phyloP scores from a whole-genome alignment of 2,329 filamentous ascomycete genomes.

The Ophiosphaerella herpotricha region DNA sequence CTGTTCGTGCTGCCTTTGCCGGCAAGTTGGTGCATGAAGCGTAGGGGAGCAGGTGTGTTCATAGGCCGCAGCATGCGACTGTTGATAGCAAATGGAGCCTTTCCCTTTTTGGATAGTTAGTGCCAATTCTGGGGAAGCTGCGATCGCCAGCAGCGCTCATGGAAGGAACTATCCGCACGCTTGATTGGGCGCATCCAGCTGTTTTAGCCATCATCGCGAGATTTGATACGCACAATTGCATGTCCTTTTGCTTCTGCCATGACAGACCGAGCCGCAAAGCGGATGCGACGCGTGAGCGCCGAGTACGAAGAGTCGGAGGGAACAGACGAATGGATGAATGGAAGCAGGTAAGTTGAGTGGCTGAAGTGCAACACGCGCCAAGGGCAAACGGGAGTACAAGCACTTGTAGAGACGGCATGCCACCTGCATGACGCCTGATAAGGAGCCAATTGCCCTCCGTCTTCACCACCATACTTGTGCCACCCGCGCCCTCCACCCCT shows the following conservation, averaged over 20 bases:
- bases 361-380: slow-evolving; percentile 33
- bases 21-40: slow-evolving; percentile 17
- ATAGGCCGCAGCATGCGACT: too few relatives aligned
- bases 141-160: slow-evolving; percentile 12
- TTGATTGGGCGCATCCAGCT: slow-evolving; percentile 8
- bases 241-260: slow-evolving; percentile 10
- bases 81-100: slow-evolving; percentile 1
- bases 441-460: slow-evolving; percentile 14
- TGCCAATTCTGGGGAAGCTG: slow-evolving; percentile 12
- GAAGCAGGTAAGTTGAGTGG: slow-evolving; percentile 38
- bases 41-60: background rate
- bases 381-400: slow-evolving; percentile 29
- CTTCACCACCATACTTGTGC: slow-evolving; percentile 25
- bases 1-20: slow-evolving; percentile 36
- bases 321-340: slow-evolving; percentile 40
- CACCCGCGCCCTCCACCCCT: slow-evolving; percentile 24
- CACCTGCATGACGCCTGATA: slow-evolving; percentile 10
- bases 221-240: background rate
- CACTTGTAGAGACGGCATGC: slow-evolving; percentile 10
- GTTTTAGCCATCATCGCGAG: background rate
- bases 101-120: slow-evolving; percentile 5
- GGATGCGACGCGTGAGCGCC: slow-evolving; percentile 47
- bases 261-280: slow-evolving; percentile 44
- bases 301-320: slow-evolving; percentile 45
- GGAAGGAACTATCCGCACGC: slow-evolving; percentile 5